Evolutionary conservation across 2,329 filamentous ascomycete species (phyloP), one percentile per base, ranked within the genome.

Genomic region (Colletotrichum sp.): DNA sequence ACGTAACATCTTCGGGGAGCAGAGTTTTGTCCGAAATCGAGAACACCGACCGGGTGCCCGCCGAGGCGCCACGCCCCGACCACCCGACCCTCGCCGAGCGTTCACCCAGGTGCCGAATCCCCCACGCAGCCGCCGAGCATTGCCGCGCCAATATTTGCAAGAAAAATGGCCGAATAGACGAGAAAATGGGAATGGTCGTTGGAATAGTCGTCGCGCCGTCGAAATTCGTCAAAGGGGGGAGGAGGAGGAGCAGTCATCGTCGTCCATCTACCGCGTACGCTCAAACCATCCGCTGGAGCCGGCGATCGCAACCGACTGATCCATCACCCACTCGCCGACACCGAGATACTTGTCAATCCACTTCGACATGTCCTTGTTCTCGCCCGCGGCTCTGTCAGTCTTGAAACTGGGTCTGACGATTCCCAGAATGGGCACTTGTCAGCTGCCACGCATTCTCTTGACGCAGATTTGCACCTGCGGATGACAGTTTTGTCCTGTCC

Each of bases 281-380:
- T 98, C 96, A 84, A 99, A 99, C 87, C 93, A 99, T 76, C 94
- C 91, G 83, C 95, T 98, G 65, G 94, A 94, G 57, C 95, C 94
- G 84, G 98, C 95, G 73, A 99, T 92, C 55, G 96, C 96, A 36
- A 99, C 95, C 34, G 96, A 98, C 88, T 98, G 95, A 86, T 99
- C 97, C 96, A 99, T 98, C 79, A 98, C 95, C 92, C 96, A 98
- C 88, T 99, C 97, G 81, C 97, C 97, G 21, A 98, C 94, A 78
- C 95, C 95, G 59, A 99, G 92, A 85, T 99, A 99, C 84, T 94
- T 96, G 82, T 96, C 94, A 79, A 99, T 92, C 96, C 96, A 99
- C 82, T 93, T 94, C 84, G 94, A 94, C 80, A 97, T 86, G 78
- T 96, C 94, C 84, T 95, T 95, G 85, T 93, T 96, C 75, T 98